phyloP scores from a whole-genome alignment of 2,329 filamentous ascomycete species.

The Fusarium subglutinans region DNA sequence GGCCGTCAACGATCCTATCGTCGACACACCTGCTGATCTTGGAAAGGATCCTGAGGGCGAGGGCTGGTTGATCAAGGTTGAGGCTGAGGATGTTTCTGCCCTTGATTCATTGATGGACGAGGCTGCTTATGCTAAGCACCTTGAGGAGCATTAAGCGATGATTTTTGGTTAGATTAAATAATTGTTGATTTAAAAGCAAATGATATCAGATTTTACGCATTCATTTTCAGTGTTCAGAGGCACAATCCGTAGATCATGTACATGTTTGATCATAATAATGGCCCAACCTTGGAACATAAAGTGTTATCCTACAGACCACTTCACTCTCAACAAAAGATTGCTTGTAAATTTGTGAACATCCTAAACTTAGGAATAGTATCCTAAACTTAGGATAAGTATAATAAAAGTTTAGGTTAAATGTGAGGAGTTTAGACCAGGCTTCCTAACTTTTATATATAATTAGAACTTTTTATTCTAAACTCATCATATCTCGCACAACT shows the following conservation, averaged over 20 bases:
- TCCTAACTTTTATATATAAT: too few species aligned
- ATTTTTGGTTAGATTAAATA: slow-evolving; percentile 1
- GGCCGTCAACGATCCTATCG: slow-evolving; percentile 66
- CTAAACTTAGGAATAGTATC: too few species aligned
- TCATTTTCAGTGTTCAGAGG: background rate
- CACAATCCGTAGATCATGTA: background rate
- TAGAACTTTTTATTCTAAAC: slow-evolving; percentile 21
- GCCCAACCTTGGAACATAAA: background rate
- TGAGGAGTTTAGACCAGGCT: too few species aligned
- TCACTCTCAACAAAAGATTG: background rate
- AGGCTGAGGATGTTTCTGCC: slow-evolving; percentile 65
- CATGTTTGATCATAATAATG: too few species aligned
- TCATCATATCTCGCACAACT: slow-evolving; percentile 25
- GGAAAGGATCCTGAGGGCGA: slow-evolving; percentile 79
- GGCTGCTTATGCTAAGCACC: slow-evolving; percentile 65
- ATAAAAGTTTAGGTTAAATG: too few species aligned
- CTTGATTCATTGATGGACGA: slow-evolving; percentile 75
- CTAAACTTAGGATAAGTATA: too few species aligned
- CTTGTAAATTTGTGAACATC: background rate
- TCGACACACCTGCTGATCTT: slow-evolving; percentile 53
- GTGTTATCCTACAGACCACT: background rate
- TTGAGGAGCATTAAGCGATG: slow-evolving; percentile 25
- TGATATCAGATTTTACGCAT: slow-evolving; percentile 20
- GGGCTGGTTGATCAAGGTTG: slow-evolving; percentile 86
- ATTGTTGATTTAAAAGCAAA: slow-evolving; percentile 29